Percentiles rank a stretch among this genome's conserved stretches.
Evolutionary conservation across 2,329 filamentous ascomycete genomes (phyloP).

Genomic region (Nemania sp.): DNA sequence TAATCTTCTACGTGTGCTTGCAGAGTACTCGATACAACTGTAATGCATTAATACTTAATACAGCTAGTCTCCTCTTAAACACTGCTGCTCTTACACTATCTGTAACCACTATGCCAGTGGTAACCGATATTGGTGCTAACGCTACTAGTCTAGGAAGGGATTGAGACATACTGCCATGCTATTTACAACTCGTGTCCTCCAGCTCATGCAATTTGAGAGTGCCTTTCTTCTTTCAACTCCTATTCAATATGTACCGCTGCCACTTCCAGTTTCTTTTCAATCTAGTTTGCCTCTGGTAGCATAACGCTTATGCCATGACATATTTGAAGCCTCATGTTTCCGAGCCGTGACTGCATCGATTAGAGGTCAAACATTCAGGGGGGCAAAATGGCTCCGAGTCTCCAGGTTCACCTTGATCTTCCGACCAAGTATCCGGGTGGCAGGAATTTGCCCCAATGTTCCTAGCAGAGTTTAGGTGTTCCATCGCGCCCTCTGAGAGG

Average conservation of each 20-base stretch:
- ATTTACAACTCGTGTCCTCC: not conserved
- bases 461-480: not conserved
- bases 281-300: not conserved
- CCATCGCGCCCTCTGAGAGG: not conserved
- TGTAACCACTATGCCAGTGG: not conserved
- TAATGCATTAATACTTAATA: too few species aligned
- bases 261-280: too few species aligned
- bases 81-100: not conserved
- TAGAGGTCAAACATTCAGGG: constrained; percentile 37
- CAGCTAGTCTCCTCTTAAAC: not conserved
- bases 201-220: constrained; percentile 1
- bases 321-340: not conserved
- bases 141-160: not conserved
- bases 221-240: not conserved
- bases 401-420: constrained; percentile 47
- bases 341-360: constrained; percentile 26
- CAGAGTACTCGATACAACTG: too few species aligned
- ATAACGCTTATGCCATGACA: not conserved
- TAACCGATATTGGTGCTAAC: constrained; percentile 2
- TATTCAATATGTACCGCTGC: not conserved
- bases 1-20: too few species aligned
- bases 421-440: constrained; percentile 47
- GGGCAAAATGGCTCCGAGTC: constrained; percentile 49
- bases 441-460: constrained; percentile 33
- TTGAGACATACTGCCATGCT: not conserved